Percentiles rank a stretch among this genome's conserved stretches.
Conservation (phyloP, 1,284 basidiomycete genomes). For the Tetrapyrgos nigripes region DNA sequence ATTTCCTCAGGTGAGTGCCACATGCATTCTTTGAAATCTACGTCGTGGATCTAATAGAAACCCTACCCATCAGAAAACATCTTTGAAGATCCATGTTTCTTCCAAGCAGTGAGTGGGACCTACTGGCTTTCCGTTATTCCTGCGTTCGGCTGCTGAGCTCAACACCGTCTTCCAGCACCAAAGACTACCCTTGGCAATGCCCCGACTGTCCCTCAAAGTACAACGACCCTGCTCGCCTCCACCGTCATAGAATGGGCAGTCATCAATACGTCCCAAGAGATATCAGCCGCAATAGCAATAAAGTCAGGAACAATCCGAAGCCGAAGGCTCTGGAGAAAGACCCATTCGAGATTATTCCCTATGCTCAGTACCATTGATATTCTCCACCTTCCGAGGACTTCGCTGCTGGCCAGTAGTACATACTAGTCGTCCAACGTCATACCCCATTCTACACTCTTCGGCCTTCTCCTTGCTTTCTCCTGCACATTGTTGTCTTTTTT, state of each 20-base stretch:
- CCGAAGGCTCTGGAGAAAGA: constrained; percentile 21
- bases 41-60: not conserved
- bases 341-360: not conserved
- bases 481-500: too few relatives aligned
- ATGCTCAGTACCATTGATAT: not conserved
- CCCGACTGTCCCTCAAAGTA: constrained; percentile 55
- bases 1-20: constrained; percentile 49
- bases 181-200: constrained; percentile 60
- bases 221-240: constrained; percentile 68
- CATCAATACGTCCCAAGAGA: constrained; percentile 57
- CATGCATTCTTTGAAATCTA: not conserved
- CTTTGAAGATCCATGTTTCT: constrained; percentile 63
- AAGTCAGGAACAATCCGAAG: constrained; percentile 51
- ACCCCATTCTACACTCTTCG: not conserved
- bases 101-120: constrained; percentile 55
- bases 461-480: too few relatives aligned
- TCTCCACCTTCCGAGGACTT: not conserved
- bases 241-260: constrained; percentile 60
- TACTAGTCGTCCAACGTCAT: not conserved
- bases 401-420: not conserved
- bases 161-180: constrained; percentile 59
- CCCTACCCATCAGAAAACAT: constrained; percentile 52
- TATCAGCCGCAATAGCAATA: constrained; percentile 3
- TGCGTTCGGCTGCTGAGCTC: constrained; percentile 9
- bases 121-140: constrained; percentile 8